Conservation (phyloP, 768 basidiomycete genomes). For the Boletus edulis region DNA sequence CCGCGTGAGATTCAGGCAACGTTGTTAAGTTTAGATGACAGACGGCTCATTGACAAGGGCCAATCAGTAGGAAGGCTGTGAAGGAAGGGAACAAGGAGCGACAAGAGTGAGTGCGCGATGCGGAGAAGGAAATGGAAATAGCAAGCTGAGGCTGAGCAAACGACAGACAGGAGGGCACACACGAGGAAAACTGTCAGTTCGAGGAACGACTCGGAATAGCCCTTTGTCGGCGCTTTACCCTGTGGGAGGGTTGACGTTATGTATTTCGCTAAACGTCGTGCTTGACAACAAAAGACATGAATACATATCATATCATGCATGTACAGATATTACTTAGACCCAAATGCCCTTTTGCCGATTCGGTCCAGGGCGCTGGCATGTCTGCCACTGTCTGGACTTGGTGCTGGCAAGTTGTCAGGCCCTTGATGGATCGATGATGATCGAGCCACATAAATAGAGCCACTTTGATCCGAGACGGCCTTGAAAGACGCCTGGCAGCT, state of each 20-base stretch:
- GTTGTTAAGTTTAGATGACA: constrained; percentile 1
- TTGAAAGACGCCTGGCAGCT: neutral
- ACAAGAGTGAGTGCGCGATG: neutral
- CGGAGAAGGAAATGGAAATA: neutral
- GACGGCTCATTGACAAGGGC: constrained; percentile 11
- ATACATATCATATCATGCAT: too few relatives aligned
- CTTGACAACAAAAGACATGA: neutral
- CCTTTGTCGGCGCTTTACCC: too few relatives aligned
- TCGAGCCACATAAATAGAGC: constrained; percentile 1
- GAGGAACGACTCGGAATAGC: constrained; percentile 4
- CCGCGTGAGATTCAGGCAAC: constrained; percentile 23
- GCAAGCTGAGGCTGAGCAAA: neutral
- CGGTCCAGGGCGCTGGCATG: too few relatives aligned
- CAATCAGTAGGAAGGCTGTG: neutral
- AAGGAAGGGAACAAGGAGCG: neutral
- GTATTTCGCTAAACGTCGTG: constrained; percentile 7
- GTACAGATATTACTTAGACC: too few relatives aligned
- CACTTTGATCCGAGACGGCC: constrained; percentile 8
- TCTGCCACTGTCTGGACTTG: too few relatives aligned
- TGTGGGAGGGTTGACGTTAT: constrained; percentile 16
- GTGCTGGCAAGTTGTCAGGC: too few relatives aligned
- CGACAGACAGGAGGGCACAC: constrained; percentile 6
- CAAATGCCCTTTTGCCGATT: too few relatives aligned
- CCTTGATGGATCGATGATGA: neutral
- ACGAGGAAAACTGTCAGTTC: neutral